These are phyloP conservation scores for Casuarina cunninghamiana DNA, from an alignment of 306 rosid species.

Conservation along the genomic window DNA sequence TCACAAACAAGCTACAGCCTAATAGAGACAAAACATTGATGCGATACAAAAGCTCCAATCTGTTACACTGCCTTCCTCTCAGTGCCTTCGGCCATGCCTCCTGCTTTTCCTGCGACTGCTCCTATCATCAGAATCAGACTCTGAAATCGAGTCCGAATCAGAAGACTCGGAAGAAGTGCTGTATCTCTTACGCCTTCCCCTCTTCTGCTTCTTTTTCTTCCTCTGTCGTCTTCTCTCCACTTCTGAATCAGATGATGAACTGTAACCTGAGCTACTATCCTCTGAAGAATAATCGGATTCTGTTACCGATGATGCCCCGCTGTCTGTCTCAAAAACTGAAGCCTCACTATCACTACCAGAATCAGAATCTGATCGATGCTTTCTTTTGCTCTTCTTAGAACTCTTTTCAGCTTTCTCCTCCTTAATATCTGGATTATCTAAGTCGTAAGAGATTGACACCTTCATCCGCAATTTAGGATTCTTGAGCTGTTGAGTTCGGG, in stretches of 20 bases:
- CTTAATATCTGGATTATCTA: slow-evolving; percentile 49
- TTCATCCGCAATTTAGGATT: slow-evolving; percentile 84
- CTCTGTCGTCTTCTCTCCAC: slow-evolving; percentile 65
- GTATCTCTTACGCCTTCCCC: slow-evolving; percentile 57
- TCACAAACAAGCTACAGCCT: neutral
- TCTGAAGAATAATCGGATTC: slow-evolving; percentile 79
- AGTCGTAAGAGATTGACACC: slow-evolving; percentile 44
- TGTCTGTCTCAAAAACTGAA: slow-evolving; percentile 90
- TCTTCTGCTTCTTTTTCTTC: slow-evolving; percentile 74
- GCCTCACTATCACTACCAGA: slow-evolving; percentile 82
- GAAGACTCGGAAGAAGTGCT: slow-evolving; percentile 84
- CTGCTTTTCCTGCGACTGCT: slow-evolving; percentile 63
- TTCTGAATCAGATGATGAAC: slow-evolving; percentile 86
- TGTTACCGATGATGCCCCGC: slow-evolving; percentile 71
- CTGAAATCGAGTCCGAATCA: slow-evolving; percentile 65
- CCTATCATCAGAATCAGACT: slow-evolving; percentile 75
- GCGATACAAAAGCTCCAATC: slow-evolving; percentile 9
- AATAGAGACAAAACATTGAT: neutral
- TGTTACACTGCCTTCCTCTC: slow-evolving; percentile 17
- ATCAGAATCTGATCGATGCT: slow-evolving; percentile 56
- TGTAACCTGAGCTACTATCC: slow-evolving; percentile 61
- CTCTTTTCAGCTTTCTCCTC: slow-evolving; percentile 48
- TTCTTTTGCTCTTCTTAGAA: slow-evolving; percentile 73
- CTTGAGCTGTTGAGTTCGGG: slow-evolving; percentile 88
- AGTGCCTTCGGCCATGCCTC: slow-evolving; percentile 61